These are phyloP conservation scores for Phaeosphaeriaceae sp. DNA, from an alignment of 2,329 filamentous ascomycete species.

Conservation along the genomic window DNA sequence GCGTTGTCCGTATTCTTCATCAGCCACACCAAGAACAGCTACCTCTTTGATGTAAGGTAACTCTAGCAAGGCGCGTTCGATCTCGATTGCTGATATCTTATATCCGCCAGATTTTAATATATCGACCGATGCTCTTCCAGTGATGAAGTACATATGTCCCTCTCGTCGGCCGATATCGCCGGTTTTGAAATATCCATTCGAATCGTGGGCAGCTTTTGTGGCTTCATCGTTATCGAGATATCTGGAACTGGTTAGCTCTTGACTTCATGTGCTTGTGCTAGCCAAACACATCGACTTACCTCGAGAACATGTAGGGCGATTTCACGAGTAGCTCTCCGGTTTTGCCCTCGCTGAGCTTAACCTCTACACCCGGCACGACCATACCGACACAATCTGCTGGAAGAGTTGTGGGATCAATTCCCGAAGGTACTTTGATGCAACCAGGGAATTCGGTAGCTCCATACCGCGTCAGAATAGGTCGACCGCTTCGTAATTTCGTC, in stretches of 20 bases:
- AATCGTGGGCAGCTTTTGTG: constrained; percentile 54
- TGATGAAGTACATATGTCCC: constrained; percentile 59
- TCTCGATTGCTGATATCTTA: constrained; percentile 62
- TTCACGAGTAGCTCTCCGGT: constrained; percentile 57
- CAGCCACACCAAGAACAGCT: constrained; percentile 60
- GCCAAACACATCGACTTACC: background rate
- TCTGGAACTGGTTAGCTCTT: constrained; percentile 17
- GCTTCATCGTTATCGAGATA: constrained; percentile 51
- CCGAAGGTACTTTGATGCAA: constrained; percentile 51
- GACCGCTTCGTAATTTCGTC: constrained; percentile 51
- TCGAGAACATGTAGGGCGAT: constrained; percentile 29
- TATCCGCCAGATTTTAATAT: constrained; percentile 64
- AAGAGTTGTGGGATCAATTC: constrained; percentile 30
- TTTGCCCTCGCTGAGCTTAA: constrained; percentile 53
- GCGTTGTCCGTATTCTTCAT: constrained; percentile 62
- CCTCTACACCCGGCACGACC: constrained; percentile 47
- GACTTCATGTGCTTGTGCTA: background rate
- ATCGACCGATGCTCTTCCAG: constrained; percentile 61
- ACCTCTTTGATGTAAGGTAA: constrained; percentile 59
- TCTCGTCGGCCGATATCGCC: constrained; percentile 52
- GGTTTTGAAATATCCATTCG: constrained; percentile 59
- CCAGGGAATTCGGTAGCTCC: constrained; percentile 55
- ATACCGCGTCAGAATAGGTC: constrained; percentile 51
- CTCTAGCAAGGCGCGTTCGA: constrained; percentile 60
- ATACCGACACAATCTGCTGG: constrained; percentile 44